Evolutionary conservation across 2,329 filamentous ascomycete genomes (phyloP).

Genomic region (Cryphonectria japonica): DNA sequence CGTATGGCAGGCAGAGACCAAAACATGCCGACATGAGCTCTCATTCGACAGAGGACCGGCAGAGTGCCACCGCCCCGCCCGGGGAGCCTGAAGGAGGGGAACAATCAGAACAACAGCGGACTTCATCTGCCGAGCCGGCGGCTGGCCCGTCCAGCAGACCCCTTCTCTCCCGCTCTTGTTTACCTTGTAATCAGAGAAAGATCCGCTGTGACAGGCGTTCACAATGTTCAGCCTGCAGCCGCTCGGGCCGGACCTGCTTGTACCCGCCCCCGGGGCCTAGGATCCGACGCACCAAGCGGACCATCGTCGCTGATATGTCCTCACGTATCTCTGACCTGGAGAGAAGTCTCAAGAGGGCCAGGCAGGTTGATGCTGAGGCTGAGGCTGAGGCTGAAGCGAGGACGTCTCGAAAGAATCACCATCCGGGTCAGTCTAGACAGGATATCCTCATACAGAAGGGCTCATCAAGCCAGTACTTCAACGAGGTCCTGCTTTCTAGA

Average conservation of each 20-base stretch:
- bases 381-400: constrained; percentile 19
- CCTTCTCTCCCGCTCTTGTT: constrained; percentile 36
- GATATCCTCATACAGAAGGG: constrained; percentile 40
- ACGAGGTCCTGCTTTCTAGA: constrained; percentile 42
- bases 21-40: not conserved
- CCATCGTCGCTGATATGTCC: constrained; percentile 40
- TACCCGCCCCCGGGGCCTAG: constrained; percentile 37
- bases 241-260: constrained; percentile 36
- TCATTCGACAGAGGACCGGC: not conserved
- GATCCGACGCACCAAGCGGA: constrained; percentile 34
- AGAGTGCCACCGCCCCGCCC: not conserved
- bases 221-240: constrained; percentile 36
- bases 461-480: constrained; percentile 42
- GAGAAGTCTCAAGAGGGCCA: constrained; percentile 34
- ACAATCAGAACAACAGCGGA: not conserved
- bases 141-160: not conserved
- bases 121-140: not conserved
- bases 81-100: not conserved
- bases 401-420: not conserved
- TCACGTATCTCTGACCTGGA: constrained; percentile 42
- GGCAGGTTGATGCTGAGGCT: not conserved
- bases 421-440: constrained; percentile 14
- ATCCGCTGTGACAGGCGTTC: constrained; percentile 39
- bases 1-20: not conserved
- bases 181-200: constrained; percentile 39